Conservation (phyloP, 1,284 basidiomycete genomes). For the Ceratobasidium sp. region DNA sequence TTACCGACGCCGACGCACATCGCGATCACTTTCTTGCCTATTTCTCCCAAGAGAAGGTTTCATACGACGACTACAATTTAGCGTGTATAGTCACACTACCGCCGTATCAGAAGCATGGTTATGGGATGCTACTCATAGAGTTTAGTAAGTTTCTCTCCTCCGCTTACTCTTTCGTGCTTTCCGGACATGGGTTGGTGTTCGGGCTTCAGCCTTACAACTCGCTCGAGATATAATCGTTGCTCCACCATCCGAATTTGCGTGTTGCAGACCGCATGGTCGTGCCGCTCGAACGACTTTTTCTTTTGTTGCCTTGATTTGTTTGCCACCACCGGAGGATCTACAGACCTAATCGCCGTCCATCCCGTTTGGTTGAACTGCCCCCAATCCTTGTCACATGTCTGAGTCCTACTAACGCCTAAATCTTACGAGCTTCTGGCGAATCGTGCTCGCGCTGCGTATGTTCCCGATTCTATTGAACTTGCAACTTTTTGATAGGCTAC, state of each 20-base stretch:
- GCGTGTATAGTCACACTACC: slow-evolving; percentile 97
- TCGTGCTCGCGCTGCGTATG: slow-evolving; percentile 8
- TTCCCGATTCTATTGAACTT: slow-evolving; percentile 20
- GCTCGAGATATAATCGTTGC: slow-evolving; percentile 15
- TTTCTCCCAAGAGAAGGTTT: slow-evolving; percentile 98
- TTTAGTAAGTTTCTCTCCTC: slow-evolving; percentile 76
- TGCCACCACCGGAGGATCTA: background rate
- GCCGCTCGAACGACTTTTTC: slow-evolving; percentile 14
- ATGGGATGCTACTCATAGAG: slow-evolving; percentile 96
- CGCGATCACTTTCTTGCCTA: slow-evolving; percentile 89
- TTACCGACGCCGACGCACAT: slow-evolving; percentile 85
- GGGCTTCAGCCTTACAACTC: slow-evolving; percentile 2
- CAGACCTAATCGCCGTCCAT: background rate
- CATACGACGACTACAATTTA: slow-evolving; percentile 96
- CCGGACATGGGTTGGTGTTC: background rate
- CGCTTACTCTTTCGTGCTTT: background rate
- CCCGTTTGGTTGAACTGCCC: background rate
- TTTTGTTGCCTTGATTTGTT: slow-evolving; percentile 20
- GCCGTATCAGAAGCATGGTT: slow-evolving; percentile 90
- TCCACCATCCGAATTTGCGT: slow-evolving; percentile 8
- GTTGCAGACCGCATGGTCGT: background rate
- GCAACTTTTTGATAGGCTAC: slow-evolving; percentile 69
- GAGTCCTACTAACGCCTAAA: slow-evolving; percentile 23
- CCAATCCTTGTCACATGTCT: slow-evolving; percentile 20
- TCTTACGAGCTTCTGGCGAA: background rate